Percentiles rank a stretch among this genome's conserved stretches.
Conservation (phyloP, 2,329 filamentous ascomycete genomes). For the Penicillium thymicola region DNA sequence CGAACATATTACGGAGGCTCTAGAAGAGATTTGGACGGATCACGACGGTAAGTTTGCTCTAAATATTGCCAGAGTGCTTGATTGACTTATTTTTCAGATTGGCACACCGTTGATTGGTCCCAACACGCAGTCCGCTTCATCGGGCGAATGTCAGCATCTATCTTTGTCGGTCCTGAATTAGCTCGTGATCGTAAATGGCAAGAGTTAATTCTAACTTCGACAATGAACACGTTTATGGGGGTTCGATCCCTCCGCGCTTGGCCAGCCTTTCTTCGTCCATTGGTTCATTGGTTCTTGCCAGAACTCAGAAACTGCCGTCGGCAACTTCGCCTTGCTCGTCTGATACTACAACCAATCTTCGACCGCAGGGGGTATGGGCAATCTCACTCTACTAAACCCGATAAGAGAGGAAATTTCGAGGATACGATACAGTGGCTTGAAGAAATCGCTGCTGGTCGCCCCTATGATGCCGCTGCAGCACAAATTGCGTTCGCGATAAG, state of each 20-base stretch:
- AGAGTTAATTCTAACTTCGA: neutral
- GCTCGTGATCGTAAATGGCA: neutral
- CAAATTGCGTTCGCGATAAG: slow-evolving; percentile 18
- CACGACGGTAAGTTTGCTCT: neutral
- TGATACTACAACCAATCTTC: neutral
- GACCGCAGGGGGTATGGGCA: neutral
- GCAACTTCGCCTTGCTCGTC: neutral
- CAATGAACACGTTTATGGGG: neutral
- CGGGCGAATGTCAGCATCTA: neutral
- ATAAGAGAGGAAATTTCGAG: too few species aligned
- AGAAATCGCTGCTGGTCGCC: slow-evolving; percentile 9
- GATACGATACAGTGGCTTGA: slow-evolving; percentile 20
- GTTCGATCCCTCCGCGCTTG: neutral
- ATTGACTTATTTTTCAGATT: too few species aligned
- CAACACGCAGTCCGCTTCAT: neutral
- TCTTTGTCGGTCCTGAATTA: neutral
- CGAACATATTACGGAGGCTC: neutral
- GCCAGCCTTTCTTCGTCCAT: neutral
- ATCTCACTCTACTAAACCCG: too few species aligned
- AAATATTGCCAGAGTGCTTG: too few species aligned
- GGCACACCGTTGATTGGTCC: neutral
- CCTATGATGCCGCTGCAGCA: slow-evolving; percentile 11
- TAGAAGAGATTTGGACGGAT: neutral
- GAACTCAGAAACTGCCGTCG: neutral
- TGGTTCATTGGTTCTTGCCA: neutral